Conservation (phyloP, 257 asterid species). For the Nemophila menziesii region DNA sequence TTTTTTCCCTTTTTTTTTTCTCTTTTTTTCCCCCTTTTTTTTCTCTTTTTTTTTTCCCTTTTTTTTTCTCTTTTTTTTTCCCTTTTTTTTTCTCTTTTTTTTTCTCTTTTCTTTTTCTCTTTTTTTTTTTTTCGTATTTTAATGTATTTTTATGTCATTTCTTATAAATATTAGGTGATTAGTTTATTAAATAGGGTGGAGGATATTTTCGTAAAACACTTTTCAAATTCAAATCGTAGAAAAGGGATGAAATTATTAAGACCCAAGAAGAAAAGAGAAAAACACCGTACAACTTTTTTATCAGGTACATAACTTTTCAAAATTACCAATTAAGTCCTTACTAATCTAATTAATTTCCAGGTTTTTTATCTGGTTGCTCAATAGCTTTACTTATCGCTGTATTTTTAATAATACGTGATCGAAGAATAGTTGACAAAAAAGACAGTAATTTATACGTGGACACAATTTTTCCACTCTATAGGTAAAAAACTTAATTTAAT, state of each 20-base stretch:
- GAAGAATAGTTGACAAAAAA: slow-evolving; percentile 32
- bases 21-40: too few relatives aligned
- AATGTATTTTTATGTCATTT: too few relatives aligned
- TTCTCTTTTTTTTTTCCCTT: too few relatives aligned
- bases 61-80: too few relatives aligned
- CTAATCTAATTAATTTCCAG: slow-evolving; percentile 20
- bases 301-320: slow-evolving; percentile 32
- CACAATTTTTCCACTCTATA: slow-evolving; percentile 63
- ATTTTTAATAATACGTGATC: slow-evolving; percentile 40
- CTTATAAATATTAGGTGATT: slow-evolving; percentile 54
- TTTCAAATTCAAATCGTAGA: slow-evolving; percentile 46
- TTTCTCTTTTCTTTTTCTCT: too few relatives aligned
- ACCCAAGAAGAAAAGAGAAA: slow-evolving; percentile 54
- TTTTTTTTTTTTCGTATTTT: neutral
- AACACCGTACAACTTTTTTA: slow-evolving; percentile 50
- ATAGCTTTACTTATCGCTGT: slow-evolving; percentile 50
- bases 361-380: slow-evolving; percentile 75
- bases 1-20: too few relatives aligned
- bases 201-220: slow-evolving; percentile 43
- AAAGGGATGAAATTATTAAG: slow-evolving; percentile 72
- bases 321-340: neutral
- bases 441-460: slow-evolving; percentile 37
- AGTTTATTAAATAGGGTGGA: slow-evolving; percentile 59
- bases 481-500: too few relatives aligned
- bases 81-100: too few relatives aligned